Evolutionary conservation across 495 filamentous ascomycete genomes (phyloP), one percentile per base, ranked within the genome.

Genomic region (Aspergillus conjunctus): DNA sequence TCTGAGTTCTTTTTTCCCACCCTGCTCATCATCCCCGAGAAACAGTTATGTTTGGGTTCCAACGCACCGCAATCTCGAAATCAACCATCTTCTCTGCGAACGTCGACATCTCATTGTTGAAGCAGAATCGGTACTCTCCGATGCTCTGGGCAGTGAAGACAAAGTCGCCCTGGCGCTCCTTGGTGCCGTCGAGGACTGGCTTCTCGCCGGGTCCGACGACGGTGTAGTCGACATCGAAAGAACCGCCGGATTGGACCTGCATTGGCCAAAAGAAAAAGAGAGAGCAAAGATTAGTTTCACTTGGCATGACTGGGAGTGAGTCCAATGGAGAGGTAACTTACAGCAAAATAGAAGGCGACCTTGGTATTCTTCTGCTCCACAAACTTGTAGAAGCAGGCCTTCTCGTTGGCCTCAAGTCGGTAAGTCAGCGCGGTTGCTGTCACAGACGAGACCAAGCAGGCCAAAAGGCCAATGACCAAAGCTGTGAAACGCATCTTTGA

Each of bases 11-110:
- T 18, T 26, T 30, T 51, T 37, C 22, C 20, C 39, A 32, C 9
- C 2, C 52, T 14, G 32, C 14, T 11, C 31, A 53, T 20, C 51
- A 7, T 30, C 10, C 30, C 5, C 33, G 11, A 14, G 7, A 33
- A 51, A 9, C 21, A n/a, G n/a, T 14, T 5, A 26, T 17, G 18
- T 20, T n/a, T 26, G n/a, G n/a, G n/a, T n/a, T n/a, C n/a, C 10
- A 50, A 54, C 89, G 61, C 79, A 97, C 94, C 65, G 94, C 84
- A 72, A 99, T 97, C 78, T 99, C 95, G 70, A 99, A 98, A 72
- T 99, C 94, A 54, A 99, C 93, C 77, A 93, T 87, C 77, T 99
- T 99, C 79, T 99, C 95, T 21, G 93, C 87, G 68, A 94, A 97
- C 3, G 93, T 98, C 66, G 90, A 94, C 90, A 98, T 96, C 68